Evolutionary conservation across 768 basidiomycete genomes (phyloP).

Genomic region (Leccinum ochraceum): DNA sequence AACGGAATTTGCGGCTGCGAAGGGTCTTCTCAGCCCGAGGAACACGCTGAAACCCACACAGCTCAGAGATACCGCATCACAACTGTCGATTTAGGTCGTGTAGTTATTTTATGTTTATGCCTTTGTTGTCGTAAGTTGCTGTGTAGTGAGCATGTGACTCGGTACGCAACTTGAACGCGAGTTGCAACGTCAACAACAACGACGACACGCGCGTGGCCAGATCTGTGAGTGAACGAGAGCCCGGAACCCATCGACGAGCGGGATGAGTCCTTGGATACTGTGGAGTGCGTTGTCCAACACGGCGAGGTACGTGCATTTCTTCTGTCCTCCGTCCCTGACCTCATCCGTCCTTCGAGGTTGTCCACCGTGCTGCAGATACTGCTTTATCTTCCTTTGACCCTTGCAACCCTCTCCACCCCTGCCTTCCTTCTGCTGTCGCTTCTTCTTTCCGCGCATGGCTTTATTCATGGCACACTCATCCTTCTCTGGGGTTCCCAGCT

Average conservation of each 20-base stretch:
- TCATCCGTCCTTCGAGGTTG: slow-evolving; percentile 45
- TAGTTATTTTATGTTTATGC: slow-evolving; percentile 5
- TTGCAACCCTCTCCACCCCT: slow-evolving; percentile 76
- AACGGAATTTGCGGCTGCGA: slow-evolving; percentile 83
- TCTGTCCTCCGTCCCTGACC: neutral
- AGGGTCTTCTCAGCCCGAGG: slow-evolving; percentile 76
- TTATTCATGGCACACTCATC: slow-evolving; percentile 80
- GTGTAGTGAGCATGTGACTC: slow-evolving; percentile 11
- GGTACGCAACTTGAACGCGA: neutral
- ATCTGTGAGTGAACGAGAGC: slow-evolving; percentile 1
- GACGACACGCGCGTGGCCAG: neutral
- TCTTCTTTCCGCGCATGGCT: slow-evolving; percentile 70
- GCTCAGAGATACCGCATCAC: slow-evolving; percentile 21
- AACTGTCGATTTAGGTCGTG: slow-evolving; percentile 20
- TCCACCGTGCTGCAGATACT: slow-evolving; percentile 80
- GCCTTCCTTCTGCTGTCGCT: slow-evolving; percentile 84
- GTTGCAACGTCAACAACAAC: neutral
- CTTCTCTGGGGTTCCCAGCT: slow-evolving; percentile 70
- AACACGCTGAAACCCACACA: slow-evolving; percentile 33
- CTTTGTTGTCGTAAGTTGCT: neutral
- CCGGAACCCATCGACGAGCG: slow-evolving; percentile 1
- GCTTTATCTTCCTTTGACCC: slow-evolving; percentile 79
- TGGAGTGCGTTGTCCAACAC: slow-evolving; percentile 67
- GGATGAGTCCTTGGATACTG: slow-evolving; percentile 60
- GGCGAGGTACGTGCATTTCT: slow-evolving; percentile 47